phyloP scores from a whole-genome alignment of 768 basidiomycete genomes.

The Gloeophyllum trabeum region DNA sequence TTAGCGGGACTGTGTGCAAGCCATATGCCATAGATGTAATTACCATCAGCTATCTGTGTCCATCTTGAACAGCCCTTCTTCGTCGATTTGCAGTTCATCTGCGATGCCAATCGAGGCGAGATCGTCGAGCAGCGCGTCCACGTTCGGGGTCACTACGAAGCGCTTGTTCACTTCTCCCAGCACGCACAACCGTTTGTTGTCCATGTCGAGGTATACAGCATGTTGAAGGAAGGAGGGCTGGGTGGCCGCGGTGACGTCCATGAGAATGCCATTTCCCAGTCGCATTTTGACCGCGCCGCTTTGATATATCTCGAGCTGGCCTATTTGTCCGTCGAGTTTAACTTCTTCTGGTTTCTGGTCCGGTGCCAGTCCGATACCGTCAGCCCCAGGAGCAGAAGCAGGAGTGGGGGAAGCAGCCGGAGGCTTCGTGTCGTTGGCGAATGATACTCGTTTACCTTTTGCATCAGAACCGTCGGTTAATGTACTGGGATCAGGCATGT shows the following conservation, averaged over 20 bases:
- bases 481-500: slow-evolving; percentile 12
- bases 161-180: slow-evolving; percentile 83
- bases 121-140: slow-evolving; percentile 60
- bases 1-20: too few species aligned
- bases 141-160: slow-evolving; percentile 76
- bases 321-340: slow-evolving; percentile 67
- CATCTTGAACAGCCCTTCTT: slow-evolving; percentile 44
- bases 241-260: slow-evolving; percentile 78
- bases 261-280: slow-evolving; percentile 65
- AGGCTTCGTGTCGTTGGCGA: slow-evolving; percentile 49
- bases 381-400: slow-evolving; percentile 11
- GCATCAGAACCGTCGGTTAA: slow-evolving; percentile 13
- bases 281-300: slow-evolving; percentile 86
- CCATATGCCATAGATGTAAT: too few species aligned
- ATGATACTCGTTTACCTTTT: slow-evolving; percentile 44
- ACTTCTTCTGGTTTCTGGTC: slow-evolving; percentile 9
- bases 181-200: slow-evolving; percentile 48
- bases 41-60: slow-evolving; percentile 22
- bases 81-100: slow-evolving; percentile 16
- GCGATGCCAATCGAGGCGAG: too few species aligned
- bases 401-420: slow-evolving; percentile 20
- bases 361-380: slow-evolving; percentile 5
- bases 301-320: slow-evolving; percentile 74
- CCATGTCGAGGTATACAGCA: slow-evolving; percentile 59
- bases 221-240: slow-evolving; percentile 86